Evolutionary conservation across 352 stramenopile species (phyloP).

Genomic region (Phytopythium litorale): DNA sequence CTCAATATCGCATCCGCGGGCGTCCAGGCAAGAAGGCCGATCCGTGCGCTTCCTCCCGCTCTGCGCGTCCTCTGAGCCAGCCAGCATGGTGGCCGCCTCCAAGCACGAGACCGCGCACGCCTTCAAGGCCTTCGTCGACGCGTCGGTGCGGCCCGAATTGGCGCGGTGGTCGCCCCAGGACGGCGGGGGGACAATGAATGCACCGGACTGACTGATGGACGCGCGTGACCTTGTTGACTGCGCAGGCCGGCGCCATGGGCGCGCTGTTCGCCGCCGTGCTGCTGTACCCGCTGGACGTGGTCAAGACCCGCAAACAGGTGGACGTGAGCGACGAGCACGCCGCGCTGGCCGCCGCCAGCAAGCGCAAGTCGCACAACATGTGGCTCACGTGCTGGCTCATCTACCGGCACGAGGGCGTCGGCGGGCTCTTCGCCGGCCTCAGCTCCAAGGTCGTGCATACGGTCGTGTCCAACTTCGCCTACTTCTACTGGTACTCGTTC

Average conservation of each 20-base stretch:
- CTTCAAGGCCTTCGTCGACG: slow-evolving; percentile 78
- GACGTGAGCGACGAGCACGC: slow-evolving; percentile 33
- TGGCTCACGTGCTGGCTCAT: slow-evolving; percentile 59
- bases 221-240: background rate
- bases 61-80: too few relatives aligned
- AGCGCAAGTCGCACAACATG: slow-evolving; percentile 40
- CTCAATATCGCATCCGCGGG: slow-evolving; percentile 1
- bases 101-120: slow-evolving; percentile 25
- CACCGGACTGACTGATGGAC: too few relatives aligned
- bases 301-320: slow-evolving; percentile 72
- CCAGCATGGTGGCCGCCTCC: slow-evolving; percentile 6
- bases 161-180: background rate
- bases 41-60: background rate
- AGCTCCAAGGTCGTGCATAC: slow-evolving; percentile 79
- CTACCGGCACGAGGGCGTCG: slow-evolving; percentile 56
- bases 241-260: slow-evolving; percentile 70
- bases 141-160: slow-evolving; percentile 41
- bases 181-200: background rate
- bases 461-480: slow-evolving; percentile 74
- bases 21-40: background rate
- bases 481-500: slow-evolving; percentile 87
- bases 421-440: slow-evolving; percentile 62
- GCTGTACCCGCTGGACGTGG: slow-evolving; percentile 73
- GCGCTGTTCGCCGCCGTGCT: slow-evolving; percentile 69
- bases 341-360: slow-evolving; percentile 18